These are phyloP conservation scores for Cephaloascus albidus DNA, from an alignment of 805 yeast genomes.

Conservation along the genomic window DNA sequence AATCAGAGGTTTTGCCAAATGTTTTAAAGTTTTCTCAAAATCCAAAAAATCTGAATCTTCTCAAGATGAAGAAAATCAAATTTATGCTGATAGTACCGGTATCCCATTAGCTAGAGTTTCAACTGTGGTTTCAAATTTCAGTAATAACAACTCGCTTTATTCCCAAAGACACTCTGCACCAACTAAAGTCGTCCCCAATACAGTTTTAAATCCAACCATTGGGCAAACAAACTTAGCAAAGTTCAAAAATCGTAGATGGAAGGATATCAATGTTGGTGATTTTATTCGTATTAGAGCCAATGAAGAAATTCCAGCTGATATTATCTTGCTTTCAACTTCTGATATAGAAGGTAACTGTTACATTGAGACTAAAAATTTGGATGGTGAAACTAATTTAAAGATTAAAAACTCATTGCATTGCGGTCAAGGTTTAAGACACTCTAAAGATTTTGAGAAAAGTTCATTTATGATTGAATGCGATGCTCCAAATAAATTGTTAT, in stretches of 20 bases:
- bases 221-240: slow-evolving; percentile 21
- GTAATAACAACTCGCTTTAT: not conserved
- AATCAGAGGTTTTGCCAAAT: slow-evolving; percentile 8
- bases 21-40: slow-evolving; percentile 3
- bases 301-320: slow-evolving; percentile 74
- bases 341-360: slow-evolving; percentile 62
- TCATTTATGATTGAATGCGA: slow-evolving; percentile 61
- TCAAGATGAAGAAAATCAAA: slow-evolving; percentile 5
- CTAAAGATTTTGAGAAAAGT: slow-evolving; percentile 49
- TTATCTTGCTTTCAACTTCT: slow-evolving; percentile 57
- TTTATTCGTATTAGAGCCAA: slow-evolving; percentile 56
- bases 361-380: slow-evolving; percentile 64
- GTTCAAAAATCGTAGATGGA: slow-evolving; percentile 54
- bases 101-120: not conserved
- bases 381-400: slow-evolving; percentile 73
- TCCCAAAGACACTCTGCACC: not conserved
- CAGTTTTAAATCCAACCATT: slow-evolving; percentile 20
- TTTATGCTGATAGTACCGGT: not conserved
- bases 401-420: slow-evolving; percentile 42
- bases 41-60: slow-evolving; percentile 2
- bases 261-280: slow-evolving; percentile 69
- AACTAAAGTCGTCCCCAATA: slow-evolving; percentile 6
- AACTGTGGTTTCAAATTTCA: not conserved
- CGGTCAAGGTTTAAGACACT: slow-evolving; percentile 43
- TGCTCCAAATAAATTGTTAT: slow-evolving; percentile 59